phyloP scores from a whole-genome alignment of 1,284 basidiomycete species.

The Megacollybia platyphylla region DNA sequence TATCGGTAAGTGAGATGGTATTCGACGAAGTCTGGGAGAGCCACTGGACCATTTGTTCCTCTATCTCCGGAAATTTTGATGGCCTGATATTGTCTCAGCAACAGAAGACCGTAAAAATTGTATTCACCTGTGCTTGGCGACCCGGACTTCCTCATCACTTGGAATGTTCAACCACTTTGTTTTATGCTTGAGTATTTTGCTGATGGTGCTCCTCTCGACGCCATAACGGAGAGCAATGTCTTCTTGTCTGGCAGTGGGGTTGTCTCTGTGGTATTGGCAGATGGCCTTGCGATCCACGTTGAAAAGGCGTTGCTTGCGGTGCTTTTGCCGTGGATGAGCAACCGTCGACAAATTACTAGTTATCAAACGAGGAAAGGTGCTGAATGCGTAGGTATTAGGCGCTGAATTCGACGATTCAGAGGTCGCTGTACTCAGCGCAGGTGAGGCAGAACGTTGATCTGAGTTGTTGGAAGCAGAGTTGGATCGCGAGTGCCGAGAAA shows the following conservation, averaged over 20 bases:
- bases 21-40: conserved; percentile 37
- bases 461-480: conserved; percentile 28
- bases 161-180: conserved; percentile 67
- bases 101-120: conserved; percentile 7
- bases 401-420: conserved; percentile 30
- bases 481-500: conserved; percentile 24
- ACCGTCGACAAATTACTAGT: conserved; percentile 1
- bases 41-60: conserved; percentile 51
- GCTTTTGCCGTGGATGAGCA: conserved; percentile 28
- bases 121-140: conserved; percentile 47
- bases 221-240: conserved; percentile 67
- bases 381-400: conserved; percentile 19
- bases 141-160: conserved; percentile 39
- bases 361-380: conserved; percentile 5
- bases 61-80: conserved; percentile 71
- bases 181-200: conserved; percentile 82
- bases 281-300: conserved; percentile 70
- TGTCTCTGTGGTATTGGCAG: conserved; percentile 50
- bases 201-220: conserved; percentile 87
- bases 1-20: conserved; percentile 53
- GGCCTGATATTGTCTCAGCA: conserved; percentile 27
- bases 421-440: conserved; percentile 43
- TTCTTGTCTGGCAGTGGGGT: conserved; percentile 65
- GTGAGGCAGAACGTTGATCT: conserved; percentile 45
- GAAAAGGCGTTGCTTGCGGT: conserved; percentile 60